Evolutionary conservation across 495 filamentous ascomycete species (phyloP).

Genomic region (Neurospora sp.): DNA sequence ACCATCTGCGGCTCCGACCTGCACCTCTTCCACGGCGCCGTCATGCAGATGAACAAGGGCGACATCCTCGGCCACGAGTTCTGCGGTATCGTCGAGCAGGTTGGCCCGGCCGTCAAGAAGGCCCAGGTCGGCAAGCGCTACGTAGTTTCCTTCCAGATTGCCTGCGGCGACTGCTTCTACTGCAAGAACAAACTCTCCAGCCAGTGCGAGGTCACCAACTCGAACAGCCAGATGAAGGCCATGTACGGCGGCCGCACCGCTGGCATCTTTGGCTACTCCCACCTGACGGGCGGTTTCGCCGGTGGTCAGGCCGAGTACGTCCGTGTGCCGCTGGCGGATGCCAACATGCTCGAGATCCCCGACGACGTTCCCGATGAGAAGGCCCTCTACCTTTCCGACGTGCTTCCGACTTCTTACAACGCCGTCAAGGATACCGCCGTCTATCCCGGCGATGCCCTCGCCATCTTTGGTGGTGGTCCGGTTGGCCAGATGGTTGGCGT

Average conservation of each 20-base stretch:
- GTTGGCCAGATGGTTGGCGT: conserved; percentile 76
- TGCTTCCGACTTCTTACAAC: conserved; percentile 70
- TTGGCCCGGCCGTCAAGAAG: conserved; percentile 53
- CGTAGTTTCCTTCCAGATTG: conserved; percentile 81
- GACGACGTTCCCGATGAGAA: conserved; percentile 82
- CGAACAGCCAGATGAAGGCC: conserved; percentile 54
- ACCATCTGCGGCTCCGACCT: conserved; percentile 85
- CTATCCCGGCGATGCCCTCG: conserved; percentile 66
- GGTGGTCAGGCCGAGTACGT: conserved; percentile 86
- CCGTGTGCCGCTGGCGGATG: conserved; percentile 72
- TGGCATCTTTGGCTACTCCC: conserved; percentile 65
- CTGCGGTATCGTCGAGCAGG: conserved; percentile 67
- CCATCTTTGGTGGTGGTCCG: conserved; percentile 69
- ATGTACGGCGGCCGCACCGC: conserved; percentile 69
- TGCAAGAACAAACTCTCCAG: conserved; percentile 67
- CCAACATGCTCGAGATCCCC: conserved; percentile 72
- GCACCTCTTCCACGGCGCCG: conserved; percentile 64
- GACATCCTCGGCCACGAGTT: conserved; percentile 91
- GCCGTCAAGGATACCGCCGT: conserved; percentile 78
- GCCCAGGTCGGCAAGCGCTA: conserved; percentile 58
- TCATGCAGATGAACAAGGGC: conserved; percentile 67
- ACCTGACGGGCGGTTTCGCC: conserved; percentile 79
- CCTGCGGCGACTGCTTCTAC: conserved; percentile 65
- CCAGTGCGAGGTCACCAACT: conserved; percentile 71
- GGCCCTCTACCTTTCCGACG: conserved; percentile 69